Conservation (phyloP, 2,329 filamentous ascomycete species). For the Sporothrix luriei region DNA sequence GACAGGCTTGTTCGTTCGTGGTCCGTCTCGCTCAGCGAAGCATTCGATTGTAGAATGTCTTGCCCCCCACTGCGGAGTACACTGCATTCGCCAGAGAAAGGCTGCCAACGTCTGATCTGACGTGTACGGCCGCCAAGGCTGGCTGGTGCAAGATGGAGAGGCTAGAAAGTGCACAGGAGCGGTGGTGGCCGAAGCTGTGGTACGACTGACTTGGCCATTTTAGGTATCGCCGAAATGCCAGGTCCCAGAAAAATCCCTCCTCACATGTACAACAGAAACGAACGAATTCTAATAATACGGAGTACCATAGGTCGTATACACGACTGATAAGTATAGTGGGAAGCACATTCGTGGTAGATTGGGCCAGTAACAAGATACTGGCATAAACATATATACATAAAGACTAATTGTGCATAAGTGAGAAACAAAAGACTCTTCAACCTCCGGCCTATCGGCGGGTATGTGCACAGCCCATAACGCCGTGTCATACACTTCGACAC, state of each 20-base stretch:
- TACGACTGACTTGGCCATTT: constrained; percentile 3
- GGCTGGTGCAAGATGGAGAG: not conserved
- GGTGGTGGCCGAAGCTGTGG: too few relatives aligned
- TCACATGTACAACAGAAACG: too few relatives aligned
- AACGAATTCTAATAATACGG: too few relatives aligned
- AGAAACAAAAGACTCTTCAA: not conserved
- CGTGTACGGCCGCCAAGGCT: not conserved
- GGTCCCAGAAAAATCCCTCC: not conserved
- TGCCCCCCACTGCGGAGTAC: too few relatives aligned
- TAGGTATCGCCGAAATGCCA: constrained; percentile 14
- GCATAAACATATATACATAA: constrained; percentile 1
- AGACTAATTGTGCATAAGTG: not conserved
- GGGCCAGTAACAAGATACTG: not conserved
- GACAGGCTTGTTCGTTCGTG: not conserved
- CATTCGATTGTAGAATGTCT: too few relatives aligned
- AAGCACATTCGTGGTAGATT: not conserved
- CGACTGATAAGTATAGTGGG: not conserved
- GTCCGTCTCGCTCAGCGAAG: not conserved
- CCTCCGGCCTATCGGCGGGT: not conserved
- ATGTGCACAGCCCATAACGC: not conserved
- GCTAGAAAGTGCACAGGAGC: too few relatives aligned
- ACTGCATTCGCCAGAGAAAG: not conserved
- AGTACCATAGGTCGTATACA: too few relatives aligned
- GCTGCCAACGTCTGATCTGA: not conserved
- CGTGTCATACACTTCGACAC: not conserved